Conservation (phyloP, 306 rosid species). For the Quercus dentata region DNA sequence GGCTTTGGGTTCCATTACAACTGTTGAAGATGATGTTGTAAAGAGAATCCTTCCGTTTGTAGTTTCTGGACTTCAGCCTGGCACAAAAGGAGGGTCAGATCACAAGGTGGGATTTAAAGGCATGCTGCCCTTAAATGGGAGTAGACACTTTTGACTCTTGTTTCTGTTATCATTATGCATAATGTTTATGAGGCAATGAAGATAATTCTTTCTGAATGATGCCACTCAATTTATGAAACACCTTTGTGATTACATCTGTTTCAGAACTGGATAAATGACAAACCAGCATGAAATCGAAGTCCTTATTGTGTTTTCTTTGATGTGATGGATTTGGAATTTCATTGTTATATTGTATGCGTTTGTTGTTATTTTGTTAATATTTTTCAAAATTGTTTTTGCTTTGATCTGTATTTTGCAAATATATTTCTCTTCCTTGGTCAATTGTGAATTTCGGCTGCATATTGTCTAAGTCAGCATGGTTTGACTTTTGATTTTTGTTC, state of each 20-base stretch:
- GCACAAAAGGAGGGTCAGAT: conserved; percentile 49
- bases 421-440: neutral
- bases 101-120: conserved; percentile 61
- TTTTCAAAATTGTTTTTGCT: neutral
- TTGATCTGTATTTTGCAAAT: neutral
- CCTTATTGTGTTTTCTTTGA: neutral
- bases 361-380: neutral
- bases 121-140: conserved; percentile 3
- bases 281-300: neutral
- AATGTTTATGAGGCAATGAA: neutral
- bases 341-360: neutral
- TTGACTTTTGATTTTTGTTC: neutral
- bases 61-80: conserved; percentile 65
- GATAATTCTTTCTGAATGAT: neutral
- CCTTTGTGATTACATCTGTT: neutral
- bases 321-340: neutral
- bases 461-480: neutral
- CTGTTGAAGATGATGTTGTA: conserved; percentile 55
- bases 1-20: conserved; percentile 65
- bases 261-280: neutral
- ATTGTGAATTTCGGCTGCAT: neutral
- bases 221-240: neutral
- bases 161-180: neutral
- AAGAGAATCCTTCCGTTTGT: conserved; percentile 73
- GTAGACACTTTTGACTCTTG: neutral